phyloP scores from a whole-genome alignment of 2,329 filamentous ascomycete species.

The Neonectria faginata region DNA sequence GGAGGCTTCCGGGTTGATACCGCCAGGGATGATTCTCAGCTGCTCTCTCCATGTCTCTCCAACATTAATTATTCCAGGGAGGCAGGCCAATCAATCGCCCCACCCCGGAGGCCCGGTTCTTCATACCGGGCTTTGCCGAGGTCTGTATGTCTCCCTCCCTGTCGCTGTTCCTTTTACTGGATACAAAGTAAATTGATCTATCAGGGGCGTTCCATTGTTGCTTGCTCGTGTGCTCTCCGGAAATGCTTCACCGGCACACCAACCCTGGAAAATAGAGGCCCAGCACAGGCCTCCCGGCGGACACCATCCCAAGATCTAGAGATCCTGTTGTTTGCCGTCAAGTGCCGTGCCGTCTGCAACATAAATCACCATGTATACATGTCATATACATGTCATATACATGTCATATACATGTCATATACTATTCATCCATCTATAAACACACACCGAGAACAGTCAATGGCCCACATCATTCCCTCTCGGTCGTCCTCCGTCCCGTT shows the following conservation, averaged over 20 bases:
- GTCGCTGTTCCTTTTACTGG: too few species aligned
- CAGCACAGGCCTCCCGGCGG: constrained; percentile 24
- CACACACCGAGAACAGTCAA: constrained; percentile 11
- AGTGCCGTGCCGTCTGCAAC: neutral
- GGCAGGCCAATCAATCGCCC: constrained; percentile 8
- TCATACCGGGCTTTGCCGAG: constrained; percentile 16
- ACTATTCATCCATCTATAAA: constrained; percentile 22
- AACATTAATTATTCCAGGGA: constrained; percentile 3
- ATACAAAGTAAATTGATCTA: too few species aligned
- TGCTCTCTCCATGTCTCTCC: neutral
- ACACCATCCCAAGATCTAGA: constrained; percentile 23
- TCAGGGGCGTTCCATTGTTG: too few species aligned
- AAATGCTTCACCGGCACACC: constrained; percentile 32
- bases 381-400: too few species aligned
- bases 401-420: neutral
- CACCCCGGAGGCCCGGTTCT: constrained; percentile 25
- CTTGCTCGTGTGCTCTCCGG: constrained; percentile 16
- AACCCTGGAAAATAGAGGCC: neutral
- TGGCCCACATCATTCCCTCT: constrained; percentile 9
- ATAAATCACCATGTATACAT: too few species aligned
- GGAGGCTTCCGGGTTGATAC: neutral
- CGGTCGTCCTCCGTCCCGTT: constrained; percentile 30
- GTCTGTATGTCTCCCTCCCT: neutral
- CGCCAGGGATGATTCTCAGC: neutral
- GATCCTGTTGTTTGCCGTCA: constrained; percentile 8